Conservation (phyloP, 805 yeast genomes). For the Pichia cabralensis region DNA sequence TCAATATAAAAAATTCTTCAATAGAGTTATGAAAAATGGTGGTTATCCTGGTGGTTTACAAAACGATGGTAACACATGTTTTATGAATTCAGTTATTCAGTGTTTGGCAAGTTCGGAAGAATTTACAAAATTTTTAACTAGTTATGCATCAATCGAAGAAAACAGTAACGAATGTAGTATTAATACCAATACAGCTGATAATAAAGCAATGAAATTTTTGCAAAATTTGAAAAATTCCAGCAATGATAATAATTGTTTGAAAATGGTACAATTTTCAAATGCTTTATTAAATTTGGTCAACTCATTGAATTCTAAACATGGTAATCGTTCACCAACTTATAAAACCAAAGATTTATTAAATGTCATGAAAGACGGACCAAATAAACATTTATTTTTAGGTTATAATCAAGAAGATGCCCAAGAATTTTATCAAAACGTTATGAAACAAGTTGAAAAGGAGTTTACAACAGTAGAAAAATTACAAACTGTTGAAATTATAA, state of each 20-base stretch:
- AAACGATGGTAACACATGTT: constrained; percentile 91
- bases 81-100: constrained; percentile 87
- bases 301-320: constrained; percentile 47
- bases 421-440: constrained; percentile 79
- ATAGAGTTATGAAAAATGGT: constrained; percentile 45
- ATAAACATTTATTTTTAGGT: constrained; percentile 66
- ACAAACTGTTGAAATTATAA: constrained; percentile 15
- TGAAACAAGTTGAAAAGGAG: constrained; percentile 58
- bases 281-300: constrained; percentile 43
- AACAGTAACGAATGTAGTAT: too few species aligned
- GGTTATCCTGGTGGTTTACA: constrained; percentile 77
- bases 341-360: constrained; percentile 51
- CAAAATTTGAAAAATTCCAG: too few species aligned
- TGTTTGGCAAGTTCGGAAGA: constrained; percentile 66
- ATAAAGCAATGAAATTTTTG: too few species aligned
- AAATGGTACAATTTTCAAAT: constrained; percentile 40
- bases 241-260: too few species aligned
- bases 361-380: constrained; percentile 70
- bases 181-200: too few species aligned
- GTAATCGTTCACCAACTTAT: constrained; percentile 46
- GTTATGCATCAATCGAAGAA: constrained; percentile 28
- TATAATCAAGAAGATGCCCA: constrained; percentile 96
- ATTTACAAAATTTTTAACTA: constrained; percentile 45
- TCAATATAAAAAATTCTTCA: constrained; percentile 10
- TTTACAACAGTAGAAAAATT: constrained; percentile 20